Percentiles rank a stretch among this genome's conserved stretches.
These are phyloP conservation scores for Keithomyces neogunnii DNA, from an alignment of 2,329 filamentous ascomycete species.

Conservation along the genomic window DNA sequence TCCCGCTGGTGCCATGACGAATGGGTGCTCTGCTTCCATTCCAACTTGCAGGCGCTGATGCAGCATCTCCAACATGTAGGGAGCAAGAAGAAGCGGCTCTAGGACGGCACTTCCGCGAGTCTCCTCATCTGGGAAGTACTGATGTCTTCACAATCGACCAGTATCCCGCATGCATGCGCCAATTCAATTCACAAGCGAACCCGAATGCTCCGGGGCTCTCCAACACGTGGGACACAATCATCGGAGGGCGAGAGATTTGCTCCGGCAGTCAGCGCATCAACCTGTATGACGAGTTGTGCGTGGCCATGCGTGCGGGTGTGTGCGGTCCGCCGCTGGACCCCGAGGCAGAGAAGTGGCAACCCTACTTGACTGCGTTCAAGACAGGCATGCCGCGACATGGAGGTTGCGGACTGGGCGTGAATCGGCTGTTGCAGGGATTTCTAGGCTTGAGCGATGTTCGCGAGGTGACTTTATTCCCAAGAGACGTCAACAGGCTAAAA, in stretches of 20 bases:
- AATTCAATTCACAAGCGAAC: background rate
- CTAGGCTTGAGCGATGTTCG: background rate
- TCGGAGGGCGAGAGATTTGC: background rate
- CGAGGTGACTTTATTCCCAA: background rate
- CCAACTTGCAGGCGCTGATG: background rate
- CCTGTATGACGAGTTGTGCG: background rate
- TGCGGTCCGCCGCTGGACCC: background rate
- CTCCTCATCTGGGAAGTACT: background rate
- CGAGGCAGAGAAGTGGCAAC: background rate
- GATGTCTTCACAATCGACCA: background rate
- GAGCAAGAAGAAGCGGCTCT: background rate
- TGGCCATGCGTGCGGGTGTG: background rate
- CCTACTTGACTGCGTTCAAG: background rate
- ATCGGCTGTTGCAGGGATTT: background rate
- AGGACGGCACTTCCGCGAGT: background rate
- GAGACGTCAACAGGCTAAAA: background rate
- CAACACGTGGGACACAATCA: background rate
- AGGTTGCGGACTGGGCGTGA: background rate
- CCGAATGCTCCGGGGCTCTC: background rate
- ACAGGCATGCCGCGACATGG: background rate
- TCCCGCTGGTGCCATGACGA: background rate
- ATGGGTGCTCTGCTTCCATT: background rate
- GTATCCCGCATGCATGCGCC: background rate
- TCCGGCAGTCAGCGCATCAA: conserved; percentile 1
- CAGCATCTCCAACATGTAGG: background rate